Base-by-base conservation (phyloP, 805 yeast species). In the Hanseniaspora hatyaiensis region DNA sequence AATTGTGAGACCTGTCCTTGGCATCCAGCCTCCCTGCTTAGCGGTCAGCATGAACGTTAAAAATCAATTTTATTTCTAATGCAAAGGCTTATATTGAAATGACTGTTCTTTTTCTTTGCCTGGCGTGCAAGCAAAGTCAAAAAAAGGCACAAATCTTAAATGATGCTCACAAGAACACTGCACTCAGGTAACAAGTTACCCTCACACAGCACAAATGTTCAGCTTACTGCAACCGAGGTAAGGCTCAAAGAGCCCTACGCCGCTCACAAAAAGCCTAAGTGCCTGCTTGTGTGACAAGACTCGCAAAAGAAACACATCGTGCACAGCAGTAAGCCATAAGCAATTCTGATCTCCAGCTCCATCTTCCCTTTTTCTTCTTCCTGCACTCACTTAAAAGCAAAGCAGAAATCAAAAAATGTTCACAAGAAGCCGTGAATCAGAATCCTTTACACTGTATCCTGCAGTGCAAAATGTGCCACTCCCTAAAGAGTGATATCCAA, bases 61-160 rank as follows among this genome's bases (percentile, higher is more conserved):
- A 37, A 22, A 37, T 37, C 31, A 20, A 37, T 34, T 45, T 26
- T 45, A 45, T 45, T 37, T 31, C 49, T 37, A 45, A 45, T 24
- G 49, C 42, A 45, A 45, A 45, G 49, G 49, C 42, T 45, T 45
- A 45, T 45, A 45, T 45, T 45, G 38, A 30, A 45, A 45, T 45
- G 28, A 45, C 49, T 28, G 49, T 45, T 12, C 41, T 34, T 30
- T 13, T 31, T 30, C 23, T 16, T 31, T 18, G 9, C 8, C 15
- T 24, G 15, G 26, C 23, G 16, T 3, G 11, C 22, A 37, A 24
- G 16, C 12, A 26, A 16, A 37, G n/a, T 23, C 31, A 28, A 23
- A 6, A 24, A 24, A 37, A 24, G 38, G 41, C 38, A 37, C 22
- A 37, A 45, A 45, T 37, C 49, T 19, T 13, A 45, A 37, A 45